Conservation (phyloP, 2,329 filamentous ascomycete species). For the Cladosporium cucumerinum region DNA sequence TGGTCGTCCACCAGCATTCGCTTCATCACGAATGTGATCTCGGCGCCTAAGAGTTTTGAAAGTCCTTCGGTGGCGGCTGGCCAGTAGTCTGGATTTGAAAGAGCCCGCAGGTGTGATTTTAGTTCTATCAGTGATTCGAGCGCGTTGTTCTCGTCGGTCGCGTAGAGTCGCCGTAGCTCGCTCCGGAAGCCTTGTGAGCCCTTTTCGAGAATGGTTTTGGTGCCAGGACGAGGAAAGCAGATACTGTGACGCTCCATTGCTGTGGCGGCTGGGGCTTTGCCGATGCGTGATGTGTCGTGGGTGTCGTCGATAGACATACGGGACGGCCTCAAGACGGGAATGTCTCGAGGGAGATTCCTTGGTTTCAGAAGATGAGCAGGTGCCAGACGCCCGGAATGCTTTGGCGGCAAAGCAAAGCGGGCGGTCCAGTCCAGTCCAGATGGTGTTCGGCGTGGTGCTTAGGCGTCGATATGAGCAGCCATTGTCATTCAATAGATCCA, state of each 20-base stretch:
- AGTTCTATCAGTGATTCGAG: constrained; percentile 58
- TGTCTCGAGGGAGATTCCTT: constrained; percentile 4
- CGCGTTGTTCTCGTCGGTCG: constrained; percentile 56
- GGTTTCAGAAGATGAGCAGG: constrained; percentile 1
- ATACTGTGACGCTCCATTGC: constrained; percentile 27
- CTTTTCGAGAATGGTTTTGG: constrained; percentile 25
- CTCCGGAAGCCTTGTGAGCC: constrained; percentile 27
- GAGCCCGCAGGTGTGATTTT: constrained; percentile 53
- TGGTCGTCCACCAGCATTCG: constrained; percentile 59
- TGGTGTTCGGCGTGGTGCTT: background rate
- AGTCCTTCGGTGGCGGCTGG: constrained; percentile 60
- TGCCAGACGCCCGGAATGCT: constrained; percentile 11
- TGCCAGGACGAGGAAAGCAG: constrained; percentile 30
- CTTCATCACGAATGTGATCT: constrained; percentile 68
- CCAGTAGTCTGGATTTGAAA: constrained; percentile 62
- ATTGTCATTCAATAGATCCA: background rate
- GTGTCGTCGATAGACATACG: background rate
- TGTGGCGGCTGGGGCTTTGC: background rate
- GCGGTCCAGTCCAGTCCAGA: background rate
- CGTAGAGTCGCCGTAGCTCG: constrained; percentile 25
- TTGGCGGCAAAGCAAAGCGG: constrained; percentile 8
- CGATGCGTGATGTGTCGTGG: background rate
- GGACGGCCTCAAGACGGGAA: background rate
- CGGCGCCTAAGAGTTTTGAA: constrained; percentile 59
- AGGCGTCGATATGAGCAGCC: constrained; percentile 5